Evolutionary conservation across 2,329 filamentous ascomycete genomes (phyloP).

Genomic region (Celoporthe dispersa): DNA sequence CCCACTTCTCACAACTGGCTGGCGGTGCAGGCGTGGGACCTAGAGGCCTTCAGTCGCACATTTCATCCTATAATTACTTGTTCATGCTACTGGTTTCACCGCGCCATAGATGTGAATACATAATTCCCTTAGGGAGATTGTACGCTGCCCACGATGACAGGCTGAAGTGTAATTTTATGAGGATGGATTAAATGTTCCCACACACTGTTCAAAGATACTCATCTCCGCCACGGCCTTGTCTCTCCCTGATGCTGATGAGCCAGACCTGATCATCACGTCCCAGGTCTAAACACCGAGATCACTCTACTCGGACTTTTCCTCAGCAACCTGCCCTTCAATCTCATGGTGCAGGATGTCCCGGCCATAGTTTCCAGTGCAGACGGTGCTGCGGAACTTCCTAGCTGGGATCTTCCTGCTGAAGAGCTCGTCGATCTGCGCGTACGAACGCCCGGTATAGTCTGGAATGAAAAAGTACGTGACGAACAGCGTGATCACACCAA

Average conservation of each 20-base stretch:
- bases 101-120: too few relatives aligned
- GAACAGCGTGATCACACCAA: background rate
- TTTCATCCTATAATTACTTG: too few relatives aligned
- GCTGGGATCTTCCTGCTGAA: background rate
- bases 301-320: background rate
- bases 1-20: too few relatives aligned
- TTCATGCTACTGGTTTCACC: too few relatives aligned
- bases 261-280: background rate
- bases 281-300: background rate
- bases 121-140: too few relatives aligned
- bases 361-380: conserved; percentile 8
- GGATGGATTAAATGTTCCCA: background rate
- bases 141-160: too few relatives aligned
- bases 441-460: conserved; percentile 8
- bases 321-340: background rate
- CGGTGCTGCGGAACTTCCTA: conserved; percentile 1
- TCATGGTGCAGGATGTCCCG: conserved; percentile 6
- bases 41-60: too few relatives aligned
- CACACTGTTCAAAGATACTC: background rate
- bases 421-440: conserved; percentile 10
- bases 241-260: background rate
- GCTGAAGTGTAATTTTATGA: background rate
- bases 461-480: conserved; percentile 9
- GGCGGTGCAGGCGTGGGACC: too few relatives aligned
- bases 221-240: background rate